These are phyloP conservation scores for Quercus tomentella DNA, from an alignment of 331 rosid species.

Conservation along the genomic window DNA sequence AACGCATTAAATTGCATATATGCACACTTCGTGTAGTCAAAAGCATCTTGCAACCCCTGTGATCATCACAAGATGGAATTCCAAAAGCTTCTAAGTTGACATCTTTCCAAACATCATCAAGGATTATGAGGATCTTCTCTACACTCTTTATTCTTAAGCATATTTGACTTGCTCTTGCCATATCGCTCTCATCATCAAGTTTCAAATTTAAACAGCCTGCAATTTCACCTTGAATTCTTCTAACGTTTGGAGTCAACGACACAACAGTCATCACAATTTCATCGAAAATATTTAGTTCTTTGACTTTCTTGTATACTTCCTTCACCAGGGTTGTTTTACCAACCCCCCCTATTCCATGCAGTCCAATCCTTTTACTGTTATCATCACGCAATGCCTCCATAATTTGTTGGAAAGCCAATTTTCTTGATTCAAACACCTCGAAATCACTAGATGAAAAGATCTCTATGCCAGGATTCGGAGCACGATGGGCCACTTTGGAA, in stretches of 20 bases:
- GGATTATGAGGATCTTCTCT: neutral
- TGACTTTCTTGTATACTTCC: neutral
- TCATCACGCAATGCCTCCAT: neutral
- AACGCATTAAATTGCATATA: neutral
- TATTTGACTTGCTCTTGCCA: neutral
- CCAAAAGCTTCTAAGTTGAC: neutral
- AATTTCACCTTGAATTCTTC: neutral
- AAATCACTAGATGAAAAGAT: neutral
- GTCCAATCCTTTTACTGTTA: neutral
- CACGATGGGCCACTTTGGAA: neutral
- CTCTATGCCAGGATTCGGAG: neutral
- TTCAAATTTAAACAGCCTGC: neutral
- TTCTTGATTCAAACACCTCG: neutral
- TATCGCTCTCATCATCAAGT: fast-evolving
- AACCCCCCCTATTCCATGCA: neutral
- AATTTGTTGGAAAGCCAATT: neutral
- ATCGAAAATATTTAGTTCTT: neutral
- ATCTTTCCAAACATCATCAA: neutral
- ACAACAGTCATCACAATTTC: neutral
- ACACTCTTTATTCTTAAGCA: neutral
- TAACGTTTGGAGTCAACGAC: neutral
- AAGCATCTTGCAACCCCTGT: neutral
- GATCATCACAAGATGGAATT: neutral
- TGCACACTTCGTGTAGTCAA: neutral
- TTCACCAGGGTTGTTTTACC: neutral